A percentile compares a stretch with the other conserved stretches of the same genome.
Conservation (phyloP, 805 yeast genomes). For the Komagataella ulmi region DNA sequence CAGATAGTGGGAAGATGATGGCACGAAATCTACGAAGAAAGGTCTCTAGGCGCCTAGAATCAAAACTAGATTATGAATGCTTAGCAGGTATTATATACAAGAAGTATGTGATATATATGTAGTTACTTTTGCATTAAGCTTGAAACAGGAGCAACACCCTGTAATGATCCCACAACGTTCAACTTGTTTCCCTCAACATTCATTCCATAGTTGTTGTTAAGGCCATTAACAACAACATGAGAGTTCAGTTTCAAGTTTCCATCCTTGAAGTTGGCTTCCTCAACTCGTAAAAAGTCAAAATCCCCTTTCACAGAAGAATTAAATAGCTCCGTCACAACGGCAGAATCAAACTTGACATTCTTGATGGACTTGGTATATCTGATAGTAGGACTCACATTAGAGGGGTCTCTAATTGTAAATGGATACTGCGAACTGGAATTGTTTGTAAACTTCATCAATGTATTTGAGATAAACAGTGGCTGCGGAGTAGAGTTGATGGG, state of each 20-base stretch:
- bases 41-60: too few relatives aligned
- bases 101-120: not conserved
- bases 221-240: slow-evolving; percentile 4
- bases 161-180: not conserved
- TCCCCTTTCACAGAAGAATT: slow-evolving; percentile 5
- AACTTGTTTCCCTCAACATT: not conserved
- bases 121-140: not conserved
- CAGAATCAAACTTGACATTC: slow-evolving; percentile 3
- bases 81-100: not conserved
- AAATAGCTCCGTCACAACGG: slow-evolving; percentile 2
- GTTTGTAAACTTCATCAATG: not conserved
- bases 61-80: not conserved
- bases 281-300: slow-evolving; percentile 3
- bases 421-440: not conserved
- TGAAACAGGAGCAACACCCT: not conserved
- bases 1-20: not conserved
- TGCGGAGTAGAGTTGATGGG: not conserved
- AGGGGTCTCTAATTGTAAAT: not conserved
- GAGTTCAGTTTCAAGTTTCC: slow-evolving; percentile 3
- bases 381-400: not conserved
- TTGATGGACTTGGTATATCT: not conserved
- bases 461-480: not conserved
- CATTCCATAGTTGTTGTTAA: slow-evolving; percentile 4
- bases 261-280: slow-evolving; percentile 4
- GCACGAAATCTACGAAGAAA: too few relatives aligned